Conservation (phyloP, 306 rosid species). For the Dryas drummondii region DNA sequence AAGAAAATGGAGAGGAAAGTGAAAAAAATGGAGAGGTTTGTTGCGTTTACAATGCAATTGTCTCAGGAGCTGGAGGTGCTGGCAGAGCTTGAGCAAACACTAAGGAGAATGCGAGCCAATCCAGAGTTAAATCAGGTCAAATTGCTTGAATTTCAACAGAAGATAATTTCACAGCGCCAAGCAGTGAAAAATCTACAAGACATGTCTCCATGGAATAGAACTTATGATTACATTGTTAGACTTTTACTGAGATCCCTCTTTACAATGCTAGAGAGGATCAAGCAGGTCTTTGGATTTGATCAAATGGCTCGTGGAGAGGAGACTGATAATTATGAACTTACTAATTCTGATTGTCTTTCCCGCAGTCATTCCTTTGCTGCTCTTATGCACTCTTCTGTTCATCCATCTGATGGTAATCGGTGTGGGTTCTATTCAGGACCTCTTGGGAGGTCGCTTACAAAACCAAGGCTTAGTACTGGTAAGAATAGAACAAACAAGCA, state of each 20-base stretch:
- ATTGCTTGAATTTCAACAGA: constrained; percentile 52
- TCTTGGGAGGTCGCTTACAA: constrained; percentile 30
- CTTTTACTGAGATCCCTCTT: constrained; percentile 74
- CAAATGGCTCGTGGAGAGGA: constrained; percentile 26
- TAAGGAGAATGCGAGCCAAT: constrained; percentile 51
- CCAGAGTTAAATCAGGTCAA: constrained; percentile 20
- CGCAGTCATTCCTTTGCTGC: constrained; percentile 41
- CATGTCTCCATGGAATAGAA: constrained; percentile 77
- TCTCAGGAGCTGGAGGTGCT: constrained; percentile 63
- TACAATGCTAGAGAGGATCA: constrained; percentile 70
- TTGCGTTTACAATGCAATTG: constrained; percentile 47
- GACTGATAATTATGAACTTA: constrained; percentile 11
- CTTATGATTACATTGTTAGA: constrained; percentile 64
- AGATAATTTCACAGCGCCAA: constrained; percentile 59
- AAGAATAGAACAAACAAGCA: constrained; percentile 32
- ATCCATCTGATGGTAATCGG: constrained; percentile 37
- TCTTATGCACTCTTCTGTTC: constrained; percentile 26
- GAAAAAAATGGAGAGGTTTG: constrained; percentile 83
- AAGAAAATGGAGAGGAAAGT: constrained; percentile 81
- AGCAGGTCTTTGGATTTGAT: constrained; percentile 48
- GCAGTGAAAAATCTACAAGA: constrained; percentile 56
- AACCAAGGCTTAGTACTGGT: constrained; percentile 21
- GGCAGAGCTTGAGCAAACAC: constrained; percentile 54
- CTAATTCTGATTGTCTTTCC: constrained; percentile 25
- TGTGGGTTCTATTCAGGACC: constrained; percentile 41